Evolutionary conservation across 257 asterid genomes (phyloP).

Genomic region (Leonotis leonurus): DNA sequence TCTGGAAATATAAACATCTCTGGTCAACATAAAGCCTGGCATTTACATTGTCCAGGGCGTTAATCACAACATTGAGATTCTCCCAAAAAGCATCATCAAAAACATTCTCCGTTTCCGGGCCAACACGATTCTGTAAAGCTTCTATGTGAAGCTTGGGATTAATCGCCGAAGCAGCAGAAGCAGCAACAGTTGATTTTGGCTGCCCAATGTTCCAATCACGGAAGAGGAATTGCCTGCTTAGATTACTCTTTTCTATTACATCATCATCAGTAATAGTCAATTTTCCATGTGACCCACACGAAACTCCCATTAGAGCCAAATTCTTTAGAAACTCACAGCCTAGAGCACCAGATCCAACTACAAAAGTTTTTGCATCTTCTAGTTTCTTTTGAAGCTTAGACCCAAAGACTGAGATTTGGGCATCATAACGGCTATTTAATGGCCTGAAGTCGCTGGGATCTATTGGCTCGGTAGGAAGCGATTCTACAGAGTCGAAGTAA

Average conservation of each 20-base stretch:
- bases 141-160: slow-evolving; percentile 54
- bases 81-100: slow-evolving; percentile 82
- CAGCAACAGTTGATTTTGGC: slow-evolving; percentile 90
- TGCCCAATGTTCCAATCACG: slow-evolving; percentile 95
- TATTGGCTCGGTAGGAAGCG: slow-evolving; percentile 71
- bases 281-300: slow-evolving; percentile 65
- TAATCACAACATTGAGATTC: slow-evolving; percentile 60
- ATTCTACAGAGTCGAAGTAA: slow-evolving; percentile 82
- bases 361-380: slow-evolving; percentile 65
- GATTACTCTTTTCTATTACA: slow-evolving; percentile 90
- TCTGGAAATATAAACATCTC: slow-evolving; percentile 85
- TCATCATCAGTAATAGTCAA: slow-evolving; percentile 81
- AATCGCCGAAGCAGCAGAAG: slow-evolving; percentile 63
- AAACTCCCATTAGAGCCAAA: slow-evolving; percentile 86
- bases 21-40: slow-evolving; percentile 90
- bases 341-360: slow-evolving; percentile 88
- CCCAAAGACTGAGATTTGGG: slow-evolving; percentile 89
- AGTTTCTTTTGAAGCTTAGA: slow-evolving; percentile 69
- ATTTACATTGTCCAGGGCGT: slow-evolving; percentile 85
- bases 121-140: slow-evolving; percentile 87
- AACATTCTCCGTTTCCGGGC: slow-evolving; percentile 75
- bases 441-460: slow-evolving; percentile 66
- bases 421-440: slow-evolving; percentile 76
- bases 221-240: slow-evolving; percentile 83
- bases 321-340: slow-evolving; percentile 91